Conservation (phyloP, 1,139 yeast species). For the Pichia sp. region DNA sequence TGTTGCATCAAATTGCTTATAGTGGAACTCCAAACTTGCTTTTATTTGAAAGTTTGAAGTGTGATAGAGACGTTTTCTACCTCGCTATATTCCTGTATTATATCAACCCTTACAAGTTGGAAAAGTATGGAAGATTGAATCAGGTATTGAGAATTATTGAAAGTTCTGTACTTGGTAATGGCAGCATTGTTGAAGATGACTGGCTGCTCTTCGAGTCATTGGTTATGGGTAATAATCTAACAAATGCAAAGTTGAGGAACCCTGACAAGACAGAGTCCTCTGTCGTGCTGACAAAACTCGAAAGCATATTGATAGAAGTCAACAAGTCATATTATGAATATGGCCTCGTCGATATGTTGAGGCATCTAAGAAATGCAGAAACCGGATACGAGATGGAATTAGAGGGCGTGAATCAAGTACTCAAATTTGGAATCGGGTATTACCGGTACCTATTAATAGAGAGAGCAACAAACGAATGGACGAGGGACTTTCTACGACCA, state of each 20-base stretch:
- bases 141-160: slow-evolving; percentile 1
- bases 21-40: too few species aligned
- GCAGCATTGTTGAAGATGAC: too few species aligned
- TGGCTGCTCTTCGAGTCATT: slow-evolving; percentile 1
- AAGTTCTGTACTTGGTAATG: background rate
- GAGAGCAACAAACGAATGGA: slow-evolving; percentile 8
- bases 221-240: background rate
- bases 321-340: background rate
- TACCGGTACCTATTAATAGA: slow-evolving; percentile 5
- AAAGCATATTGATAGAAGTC: slow-evolving; percentile 1
- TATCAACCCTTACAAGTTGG: slow-evolving; percentile 3
- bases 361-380: slow-evolving; percentile 8
- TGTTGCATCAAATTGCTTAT: too few species aligned
- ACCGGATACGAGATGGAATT: slow-evolving; percentile 7
- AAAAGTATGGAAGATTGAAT: slow-evolving; percentile 2
- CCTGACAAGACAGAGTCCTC: too few species aligned
- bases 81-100: slow-evolving; percentile 5
- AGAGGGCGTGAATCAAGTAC: too few species aligned
- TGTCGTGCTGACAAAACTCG: too few species aligned
- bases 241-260: too few species aligned
- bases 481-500: background rate
- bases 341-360: slow-evolving; percentile 6
- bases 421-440: slow-evolving; percentile 3
- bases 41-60: too few species aligned
- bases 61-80: slow-evolving; percentile 6